These are phyloP conservation scores for Cichorium intybus DNA, from an alignment of 140 eudicot genomes.

Conservation along the genomic window DNA sequence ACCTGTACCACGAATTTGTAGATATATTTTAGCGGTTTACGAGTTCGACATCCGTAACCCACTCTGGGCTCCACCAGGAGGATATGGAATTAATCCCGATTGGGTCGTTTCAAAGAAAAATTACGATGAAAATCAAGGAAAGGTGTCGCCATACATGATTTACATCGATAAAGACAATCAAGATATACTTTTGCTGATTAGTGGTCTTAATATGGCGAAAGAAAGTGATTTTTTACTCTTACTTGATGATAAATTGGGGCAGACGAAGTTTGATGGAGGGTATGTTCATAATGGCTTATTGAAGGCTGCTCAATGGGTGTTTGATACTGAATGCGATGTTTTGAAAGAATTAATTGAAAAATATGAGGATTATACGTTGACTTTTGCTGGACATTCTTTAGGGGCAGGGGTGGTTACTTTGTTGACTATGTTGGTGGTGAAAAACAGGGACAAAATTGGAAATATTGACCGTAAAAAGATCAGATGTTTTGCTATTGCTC, in stretches of 20 bases:
- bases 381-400: conserved; percentile 92
- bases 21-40: conserved; percentile 76
- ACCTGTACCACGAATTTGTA: conserved; percentile 75
- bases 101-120: conserved; percentile 62
- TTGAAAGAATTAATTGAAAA: conserved; percentile 61
- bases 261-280: conserved; percentile 81
- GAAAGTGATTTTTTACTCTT: conserved; percentile 74
- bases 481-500: conserved; percentile 93
- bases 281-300: conserved; percentile 92
- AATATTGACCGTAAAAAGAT: conserved; percentile 68
- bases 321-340: conserved; percentile 58
- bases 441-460: conserved; percentile 74
- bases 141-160: conserved; percentile 79
- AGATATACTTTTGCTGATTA: conserved; percentile 67
- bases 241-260: conserved; percentile 89
- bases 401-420: conserved; percentile 95
- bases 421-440: conserved; percentile 70
- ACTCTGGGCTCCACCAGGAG: conserved; percentile 91
- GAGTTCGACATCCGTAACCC: conserved; percentile 86
- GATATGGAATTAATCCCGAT: conserved; percentile 83
- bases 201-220: conserved; percentile 81
- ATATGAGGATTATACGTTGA: conserved; percentile 70
- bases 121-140: conserved; percentile 68
- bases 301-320: conserved; percentile 91
- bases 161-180: conserved; percentile 76